phyloP scores from a whole-genome alignment of 2,329 filamentous ascomycete species.

The Colletotrichum sp. region DNA sequence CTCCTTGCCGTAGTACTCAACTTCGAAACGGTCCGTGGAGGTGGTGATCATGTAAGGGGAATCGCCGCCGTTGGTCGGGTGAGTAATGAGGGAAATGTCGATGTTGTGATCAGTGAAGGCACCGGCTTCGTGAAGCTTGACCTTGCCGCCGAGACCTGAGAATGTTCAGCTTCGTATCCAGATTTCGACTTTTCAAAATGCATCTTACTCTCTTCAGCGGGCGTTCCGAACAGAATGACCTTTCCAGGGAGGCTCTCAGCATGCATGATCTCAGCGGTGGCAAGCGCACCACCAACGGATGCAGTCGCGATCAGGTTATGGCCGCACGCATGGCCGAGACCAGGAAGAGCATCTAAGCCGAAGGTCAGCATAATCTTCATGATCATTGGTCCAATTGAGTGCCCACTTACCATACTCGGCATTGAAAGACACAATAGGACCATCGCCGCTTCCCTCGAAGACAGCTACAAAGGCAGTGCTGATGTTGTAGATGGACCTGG shows the following conservation, averaged over 20 bases:
- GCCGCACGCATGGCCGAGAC: constrained; percentile 40
- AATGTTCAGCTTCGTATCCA: background rate
- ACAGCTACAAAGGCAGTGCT: constrained; percentile 48
- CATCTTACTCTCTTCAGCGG: constrained; percentile 48
- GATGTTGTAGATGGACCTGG: constrained; percentile 42
- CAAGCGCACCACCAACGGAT: constrained; percentile 51
- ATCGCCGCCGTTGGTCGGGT: constrained; percentile 22
- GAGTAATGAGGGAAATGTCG: constrained; percentile 33
- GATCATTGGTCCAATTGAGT: background rate
- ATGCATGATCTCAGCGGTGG: constrained; percentile 48
- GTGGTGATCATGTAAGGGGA: constrained; percentile 16
- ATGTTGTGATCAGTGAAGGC: constrained; percentile 39
- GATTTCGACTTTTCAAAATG: background rate
- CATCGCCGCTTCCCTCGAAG: constrained; percentile 39
- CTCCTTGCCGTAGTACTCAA: constrained; percentile 47
- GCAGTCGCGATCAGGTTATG: constrained; percentile 50
- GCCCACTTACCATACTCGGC: constrained; percentile 36
- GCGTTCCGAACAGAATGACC: constrained; percentile 53
- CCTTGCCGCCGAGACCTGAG: constrained; percentile 51
- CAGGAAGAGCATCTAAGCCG: constrained; percentile 36
- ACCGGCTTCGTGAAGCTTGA: constrained; percentile 44
- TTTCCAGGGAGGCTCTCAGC: constrained; percentile 46
- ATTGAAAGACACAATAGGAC: constrained; percentile 46
- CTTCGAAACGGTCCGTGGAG: constrained; percentile 24
- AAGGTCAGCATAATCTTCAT: background rate